Percentiles rank a stretch among this genome's conserved stretches.
Evolutionary conservation across 2,329 filamentous ascomycete genomes (phyloP).

Genomic region (Alternaria alternata): DNA sequence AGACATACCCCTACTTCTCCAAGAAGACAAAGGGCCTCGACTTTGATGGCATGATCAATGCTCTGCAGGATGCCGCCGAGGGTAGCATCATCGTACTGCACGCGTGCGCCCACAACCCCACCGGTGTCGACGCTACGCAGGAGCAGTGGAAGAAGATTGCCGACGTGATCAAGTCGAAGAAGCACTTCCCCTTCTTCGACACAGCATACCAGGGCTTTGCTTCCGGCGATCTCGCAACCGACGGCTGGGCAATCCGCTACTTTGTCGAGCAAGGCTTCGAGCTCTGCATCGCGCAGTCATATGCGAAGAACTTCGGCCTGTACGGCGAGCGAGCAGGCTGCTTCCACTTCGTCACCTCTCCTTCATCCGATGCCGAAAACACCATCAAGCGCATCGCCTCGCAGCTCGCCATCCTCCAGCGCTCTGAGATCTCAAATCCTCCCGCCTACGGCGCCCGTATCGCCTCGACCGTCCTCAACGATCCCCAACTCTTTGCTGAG

Average conservation of each 20-base stretch:
- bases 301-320: slow-evolving; percentile 72
- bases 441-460: slow-evolving; percentile 94
- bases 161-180: slow-evolving; percentile 74
- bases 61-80: slow-evolving; percentile 73
- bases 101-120: slow-evolving; percentile 97
- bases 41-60: slow-evolving; percentile 83
- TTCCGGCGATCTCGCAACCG: slow-evolving; percentile 83
- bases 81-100: slow-evolving; percentile 90
- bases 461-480: slow-evolving; percentile 83
- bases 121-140: slow-evolving; percentile 90
- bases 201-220: slow-evolving; percentile 98
- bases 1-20: slow-evolving; percentile 93
- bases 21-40: slow-evolving; percentile 89
- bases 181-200: slow-evolving; percentile 98
- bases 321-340: slow-evolving; percentile 96
- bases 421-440: slow-evolving; percentile 96
- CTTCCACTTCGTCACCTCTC: slow-evolving; percentile 89
- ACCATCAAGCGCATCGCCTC: slow-evolving; percentile 74
- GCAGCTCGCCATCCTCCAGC: slow-evolving; percentile 92
- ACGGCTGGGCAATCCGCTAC: slow-evolving; percentile 92
- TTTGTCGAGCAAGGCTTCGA: slow-evolving; percentile 92
- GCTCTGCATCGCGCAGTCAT: slow-evolving; percentile 62
- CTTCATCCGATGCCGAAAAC: slow-evolving; percentile 70
- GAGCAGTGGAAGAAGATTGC: slow-evolving; percentile 96
- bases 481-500: slow-evolving; percentile 79